These are phyloP conservation scores for Globisporangium spiculum DNA, from an alignment of 352 stramenopile species.

Conservation along the genomic window DNA sequence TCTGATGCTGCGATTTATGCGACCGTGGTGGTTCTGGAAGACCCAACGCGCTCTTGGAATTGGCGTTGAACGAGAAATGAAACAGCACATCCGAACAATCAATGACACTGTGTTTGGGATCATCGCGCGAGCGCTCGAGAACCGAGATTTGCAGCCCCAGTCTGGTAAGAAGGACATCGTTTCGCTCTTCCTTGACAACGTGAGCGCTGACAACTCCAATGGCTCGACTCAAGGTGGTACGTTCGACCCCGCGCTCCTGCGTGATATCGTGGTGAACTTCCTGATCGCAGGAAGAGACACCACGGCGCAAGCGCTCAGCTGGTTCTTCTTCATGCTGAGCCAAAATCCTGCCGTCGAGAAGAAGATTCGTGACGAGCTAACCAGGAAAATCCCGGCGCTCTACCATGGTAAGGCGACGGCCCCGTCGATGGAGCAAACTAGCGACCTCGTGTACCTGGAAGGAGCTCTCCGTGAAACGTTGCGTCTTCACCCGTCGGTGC, in stretches of 20 bases:
- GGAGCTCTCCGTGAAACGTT: conserved; percentile 32
- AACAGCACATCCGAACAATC: conserved; percentile 28
- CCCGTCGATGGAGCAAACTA: conserved; percentile 11
- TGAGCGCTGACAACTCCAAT: conserved; percentile 13
- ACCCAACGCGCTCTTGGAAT: conserved; percentile 1
- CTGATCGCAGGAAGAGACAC: conserved; percentile 50
- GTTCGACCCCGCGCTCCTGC: conserved; percentile 22
- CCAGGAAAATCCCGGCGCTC: conserved; percentile 6
- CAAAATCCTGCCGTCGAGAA: conserved; percentile 29
- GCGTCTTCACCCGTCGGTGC: conserved; percentile 30
- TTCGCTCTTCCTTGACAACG: conserved; percentile 42
- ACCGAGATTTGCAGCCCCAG: background rate
- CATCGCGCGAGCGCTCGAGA: conserved; percentile 26
- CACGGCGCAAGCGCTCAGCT: conserved; percentile 36
- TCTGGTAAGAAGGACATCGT: conserved; percentile 30
- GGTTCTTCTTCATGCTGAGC: conserved; percentile 43
- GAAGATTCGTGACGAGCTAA: conserved; percentile 26
- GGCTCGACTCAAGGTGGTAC: background rate
- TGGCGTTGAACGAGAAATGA: conserved; percentile 16
- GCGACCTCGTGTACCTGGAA: conserved; percentile 19
- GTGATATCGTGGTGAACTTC: conserved; percentile 50
- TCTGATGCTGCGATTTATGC: conserved; percentile 29
- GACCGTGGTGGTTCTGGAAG: conserved; percentile 35
- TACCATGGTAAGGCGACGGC: background rate
- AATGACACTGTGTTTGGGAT: conserved; percentile 33